phyloP scores from a whole-genome alignment of 1,139 yeast genomes.

The Hyphopichia khmerensis region DNA sequence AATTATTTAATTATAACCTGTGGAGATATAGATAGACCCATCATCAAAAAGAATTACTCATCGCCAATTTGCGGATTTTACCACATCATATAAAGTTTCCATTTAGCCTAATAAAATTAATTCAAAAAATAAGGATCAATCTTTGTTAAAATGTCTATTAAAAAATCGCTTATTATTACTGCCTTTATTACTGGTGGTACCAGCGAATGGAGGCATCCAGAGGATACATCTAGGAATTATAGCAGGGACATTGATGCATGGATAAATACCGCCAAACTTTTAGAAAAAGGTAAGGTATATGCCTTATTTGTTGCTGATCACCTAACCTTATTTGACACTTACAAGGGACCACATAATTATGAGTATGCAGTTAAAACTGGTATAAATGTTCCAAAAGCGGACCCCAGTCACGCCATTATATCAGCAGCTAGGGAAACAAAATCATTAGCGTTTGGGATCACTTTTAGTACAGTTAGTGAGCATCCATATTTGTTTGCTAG shows the following conservation, averaged over 20 bases:
- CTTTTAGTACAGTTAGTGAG: slow-evolving; percentile 45
- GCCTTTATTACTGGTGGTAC: slow-evolving; percentile 41
- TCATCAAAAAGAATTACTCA: too few species aligned
- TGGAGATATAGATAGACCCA: too few species aligned
- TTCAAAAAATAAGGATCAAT: too few species aligned
- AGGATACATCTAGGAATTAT: slow-evolving; percentile 31
- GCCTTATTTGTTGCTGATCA: slow-evolving; percentile 49
- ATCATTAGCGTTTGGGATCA: slow-evolving; percentile 39
- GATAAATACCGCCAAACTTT: slow-evolving; percentile 41
- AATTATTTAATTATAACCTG: too few species aligned
- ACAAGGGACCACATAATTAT: slow-evolving; percentile 36
- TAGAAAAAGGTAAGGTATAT: slow-evolving; percentile 46
- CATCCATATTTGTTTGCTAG: slow-evolving; percentile 46
- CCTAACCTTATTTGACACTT: slow-evolving; percentile 43
- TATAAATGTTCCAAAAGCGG: slow-evolving; percentile 42
- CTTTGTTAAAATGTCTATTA: background rate
- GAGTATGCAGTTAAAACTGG: slow-evolving; percentile 38
- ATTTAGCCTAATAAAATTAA: too few species aligned
- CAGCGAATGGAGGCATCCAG: slow-evolving; percentile 46
- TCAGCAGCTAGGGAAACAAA: slow-evolving; percentile 43
- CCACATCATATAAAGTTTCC: too few species aligned
- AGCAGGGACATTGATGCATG: slow-evolving; percentile 41
- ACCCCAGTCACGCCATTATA: slow-evolving; percentile 40
- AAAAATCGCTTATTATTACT: slow-evolving; percentile 28
- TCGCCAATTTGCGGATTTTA: too few species aligned